Conservation (phyloP, 352 stramenopile genomes). For the Hyaloperonospora brassicae region DNA sequence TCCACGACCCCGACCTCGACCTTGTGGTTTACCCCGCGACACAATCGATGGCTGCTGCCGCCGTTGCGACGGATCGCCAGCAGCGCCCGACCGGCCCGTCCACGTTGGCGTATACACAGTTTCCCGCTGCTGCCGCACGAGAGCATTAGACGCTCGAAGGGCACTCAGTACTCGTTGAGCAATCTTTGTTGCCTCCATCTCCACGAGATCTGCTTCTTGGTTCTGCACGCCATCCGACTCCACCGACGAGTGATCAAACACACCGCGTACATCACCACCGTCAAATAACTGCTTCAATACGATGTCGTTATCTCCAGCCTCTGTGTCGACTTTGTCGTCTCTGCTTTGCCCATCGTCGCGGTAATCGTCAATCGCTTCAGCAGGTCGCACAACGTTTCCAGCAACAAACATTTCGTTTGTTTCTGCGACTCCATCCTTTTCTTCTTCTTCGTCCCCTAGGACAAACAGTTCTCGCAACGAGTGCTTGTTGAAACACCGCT, state of each 20-base stretch:
- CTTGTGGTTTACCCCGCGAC: slow-evolving; percentile 5
- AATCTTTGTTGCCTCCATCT: slow-evolving; percentile 88
- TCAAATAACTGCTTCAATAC: slow-evolving; percentile 89
- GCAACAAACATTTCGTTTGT: slow-evolving; percentile 90
- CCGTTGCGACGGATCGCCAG: slow-evolving; percentile 57
- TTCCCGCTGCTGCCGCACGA: slow-evolving; percentile 59
- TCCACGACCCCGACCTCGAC: slow-evolving; percentile 11
- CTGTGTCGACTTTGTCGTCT: slow-evolving; percentile 2
- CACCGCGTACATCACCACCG: slow-evolving; percentile 82
- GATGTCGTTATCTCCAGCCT: slow-evolving; percentile 65
- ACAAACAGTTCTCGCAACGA: slow-evolving; percentile 95
- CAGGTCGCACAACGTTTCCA: slow-evolving; percentile 69
- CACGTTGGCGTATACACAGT: slow-evolving; percentile 67
- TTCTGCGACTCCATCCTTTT: slow-evolving; percentile 72
- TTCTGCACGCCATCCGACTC: slow-evolving; percentile 82
- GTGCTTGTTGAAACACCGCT: slow-evolving; percentile 94
- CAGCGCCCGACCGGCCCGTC: slow-evolving; percentile 62
- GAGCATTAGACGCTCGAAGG: slow-evolving; percentile 67
- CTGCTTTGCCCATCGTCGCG: slow-evolving; percentile 13
- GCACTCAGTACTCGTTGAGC: slow-evolving; percentile 77
- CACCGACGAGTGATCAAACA: slow-evolving; percentile 94
- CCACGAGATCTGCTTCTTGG: slow-evolving; percentile 87
- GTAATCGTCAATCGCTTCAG: slow-evolving; percentile 29
- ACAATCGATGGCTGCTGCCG: slow-evolving; percentile 12
- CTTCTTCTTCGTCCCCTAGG: slow-evolving; percentile 52